These are phyloP conservation scores for Leccinum longicurvipes DNA, from an alignment of 768 basidiomycete species.

Conservation along the genomic window DNA sequence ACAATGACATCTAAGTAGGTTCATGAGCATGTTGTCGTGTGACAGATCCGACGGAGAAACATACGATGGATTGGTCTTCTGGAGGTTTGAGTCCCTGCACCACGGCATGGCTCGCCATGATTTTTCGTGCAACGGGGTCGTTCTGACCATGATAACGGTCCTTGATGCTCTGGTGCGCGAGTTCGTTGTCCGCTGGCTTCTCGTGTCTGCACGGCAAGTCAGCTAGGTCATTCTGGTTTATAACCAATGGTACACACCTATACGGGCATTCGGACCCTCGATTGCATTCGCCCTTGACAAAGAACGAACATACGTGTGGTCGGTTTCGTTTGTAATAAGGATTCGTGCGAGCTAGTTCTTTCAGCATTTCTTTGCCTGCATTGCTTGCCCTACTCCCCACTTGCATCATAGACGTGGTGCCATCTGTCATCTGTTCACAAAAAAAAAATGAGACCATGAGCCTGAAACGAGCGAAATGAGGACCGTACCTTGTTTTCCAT, in stretches of 20 bases:
- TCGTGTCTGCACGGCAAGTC: slow-evolving; percentile 63
- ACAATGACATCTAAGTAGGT: slow-evolving; percentile 80
- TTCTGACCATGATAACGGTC: slow-evolving; percentile 92
- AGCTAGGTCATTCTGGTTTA: not conserved
- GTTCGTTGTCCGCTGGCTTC: slow-evolving; percentile 74
- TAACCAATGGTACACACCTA: slow-evolving; percentile 38
- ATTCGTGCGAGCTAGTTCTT: slow-evolving; percentile 89
- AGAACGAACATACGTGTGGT: slow-evolving; percentile 94
- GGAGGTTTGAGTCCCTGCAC: slow-evolving; percentile 83
- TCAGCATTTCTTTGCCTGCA: slow-evolving; percentile 95
- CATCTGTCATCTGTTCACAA: slow-evolving; percentile 57
- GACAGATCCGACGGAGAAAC: slow-evolving; percentile 31
- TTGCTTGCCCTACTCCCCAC: slow-evolving; percentile 57
- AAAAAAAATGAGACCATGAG: not conserved
- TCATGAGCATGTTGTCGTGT: slow-evolving; percentile 3
- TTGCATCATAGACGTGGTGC: slow-evolving; percentile 58
- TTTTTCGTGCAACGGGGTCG: slow-evolving; percentile 93
- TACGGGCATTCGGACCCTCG: slow-evolving; percentile 93
- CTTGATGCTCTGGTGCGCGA: slow-evolving; percentile 89
- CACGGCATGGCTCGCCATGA: slow-evolving; percentile 76
- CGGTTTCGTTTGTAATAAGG: slow-evolving; percentile 97
- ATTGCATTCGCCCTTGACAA: slow-evolving; percentile 90
- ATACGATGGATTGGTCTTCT: slow-evolving; percentile 80
- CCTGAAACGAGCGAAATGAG: not conserved
- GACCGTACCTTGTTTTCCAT: slow-evolving; percentile 71